Conservation (phyloP, 129 eudicot species). For the Centrapalus pauciflorus region DNA sequence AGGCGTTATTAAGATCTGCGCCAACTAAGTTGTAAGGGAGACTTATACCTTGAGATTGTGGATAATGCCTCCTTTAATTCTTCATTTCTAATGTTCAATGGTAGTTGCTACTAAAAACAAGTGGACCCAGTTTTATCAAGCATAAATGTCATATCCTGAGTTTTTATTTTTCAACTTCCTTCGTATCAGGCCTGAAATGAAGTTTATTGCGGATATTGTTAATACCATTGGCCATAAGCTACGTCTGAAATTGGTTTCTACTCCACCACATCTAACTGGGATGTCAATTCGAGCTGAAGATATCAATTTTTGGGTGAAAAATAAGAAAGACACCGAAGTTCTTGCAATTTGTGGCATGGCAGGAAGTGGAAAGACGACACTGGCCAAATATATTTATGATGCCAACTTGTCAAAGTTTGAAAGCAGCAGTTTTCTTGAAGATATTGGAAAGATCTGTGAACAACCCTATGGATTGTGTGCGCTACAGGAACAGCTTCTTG, state of each 20-base stretch:
- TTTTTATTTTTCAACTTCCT: neutral
- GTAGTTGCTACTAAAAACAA: neutral
- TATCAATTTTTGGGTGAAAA: slow-evolving; percentile 27
- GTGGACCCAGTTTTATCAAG: neutral
- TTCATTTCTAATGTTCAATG: neutral
- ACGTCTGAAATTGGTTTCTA: slow-evolving; percentile 25
- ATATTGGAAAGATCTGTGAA: slow-evolving; percentile 20
- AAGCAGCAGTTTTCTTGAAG: slow-evolving; percentile 27
- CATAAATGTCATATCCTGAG: slow-evolving; percentile 1
- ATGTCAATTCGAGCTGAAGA: slow-evolving; percentile 21
- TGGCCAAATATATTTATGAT: slow-evolving; percentile 18
- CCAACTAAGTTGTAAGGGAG: neutral
- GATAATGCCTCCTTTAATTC: neutral
- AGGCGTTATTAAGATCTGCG: neutral
- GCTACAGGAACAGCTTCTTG: slow-evolving; percentile 36
- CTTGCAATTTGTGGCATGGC: slow-evolving; percentile 33
- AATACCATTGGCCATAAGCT: slow-evolving; percentile 26
- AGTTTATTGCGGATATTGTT: slow-evolving; percentile 30
- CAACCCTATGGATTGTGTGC: slow-evolving; percentile 18
- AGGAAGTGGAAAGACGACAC: slow-evolving; percentile 46
- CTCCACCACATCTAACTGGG: slow-evolving; percentile 32
- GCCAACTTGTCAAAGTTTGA: slow-evolving; percentile 24
- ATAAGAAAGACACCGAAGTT: slow-evolving; percentile 19
- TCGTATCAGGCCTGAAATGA: slow-evolving; percentile 28
- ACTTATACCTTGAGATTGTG: neutral